Conservation (phyloP, 345 rosid species). For the Pistacia vera region DNA sequence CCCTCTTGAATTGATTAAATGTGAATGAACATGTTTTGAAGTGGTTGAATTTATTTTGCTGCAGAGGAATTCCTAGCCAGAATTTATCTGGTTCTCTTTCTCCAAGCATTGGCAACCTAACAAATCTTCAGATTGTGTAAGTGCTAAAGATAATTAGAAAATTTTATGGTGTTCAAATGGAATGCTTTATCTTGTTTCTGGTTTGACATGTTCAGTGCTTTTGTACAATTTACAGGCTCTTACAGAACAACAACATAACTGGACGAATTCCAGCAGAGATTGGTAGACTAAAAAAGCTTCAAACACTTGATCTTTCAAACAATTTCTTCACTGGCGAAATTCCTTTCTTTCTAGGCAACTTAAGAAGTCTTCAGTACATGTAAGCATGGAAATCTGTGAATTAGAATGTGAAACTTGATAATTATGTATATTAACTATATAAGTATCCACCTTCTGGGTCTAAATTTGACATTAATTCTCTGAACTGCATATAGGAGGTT, state of each 20-base stretch:
- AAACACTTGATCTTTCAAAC: slow-evolving; percentile 87
- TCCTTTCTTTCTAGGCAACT: slow-evolving; percentile 64
- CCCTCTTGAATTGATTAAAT: background rate
- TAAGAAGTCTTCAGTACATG: slow-evolving; percentile 81
- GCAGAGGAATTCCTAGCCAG: slow-evolving; percentile 91
- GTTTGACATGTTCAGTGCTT: background rate
- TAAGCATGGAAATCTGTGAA: slow-evolving; percentile 40
- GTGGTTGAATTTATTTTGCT: slow-evolving; percentile 25
- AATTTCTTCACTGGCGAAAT: slow-evolving; percentile 73
- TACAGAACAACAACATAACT: slow-evolving; percentile 93
- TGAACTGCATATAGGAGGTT: slow-evolving; percentile 64
- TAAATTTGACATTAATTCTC: slow-evolving; percentile 8
- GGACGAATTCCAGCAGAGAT: slow-evolving; percentile 80
- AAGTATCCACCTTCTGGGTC: background rate
- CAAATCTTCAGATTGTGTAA: slow-evolving; percentile 85
- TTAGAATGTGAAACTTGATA: background rate
- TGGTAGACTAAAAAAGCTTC: slow-evolving; percentile 74
- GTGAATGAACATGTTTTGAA: background rate
- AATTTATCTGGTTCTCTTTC: slow-evolving; percentile 83
- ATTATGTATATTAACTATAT: background rate
- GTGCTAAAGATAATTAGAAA: slow-evolving; percentile 17
- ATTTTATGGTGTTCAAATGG: background rate
- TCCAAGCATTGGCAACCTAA: slow-evolving; percentile 84
- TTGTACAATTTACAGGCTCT: slow-evolving; percentile 44
- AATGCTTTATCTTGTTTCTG: background rate